Percentiles rank a stretch among this genome's conserved stretches.
phyloP scores from a whole-genome alignment of 2,329 filamentous ascomycete species.

The Phialemoniopsis sp. region DNA sequence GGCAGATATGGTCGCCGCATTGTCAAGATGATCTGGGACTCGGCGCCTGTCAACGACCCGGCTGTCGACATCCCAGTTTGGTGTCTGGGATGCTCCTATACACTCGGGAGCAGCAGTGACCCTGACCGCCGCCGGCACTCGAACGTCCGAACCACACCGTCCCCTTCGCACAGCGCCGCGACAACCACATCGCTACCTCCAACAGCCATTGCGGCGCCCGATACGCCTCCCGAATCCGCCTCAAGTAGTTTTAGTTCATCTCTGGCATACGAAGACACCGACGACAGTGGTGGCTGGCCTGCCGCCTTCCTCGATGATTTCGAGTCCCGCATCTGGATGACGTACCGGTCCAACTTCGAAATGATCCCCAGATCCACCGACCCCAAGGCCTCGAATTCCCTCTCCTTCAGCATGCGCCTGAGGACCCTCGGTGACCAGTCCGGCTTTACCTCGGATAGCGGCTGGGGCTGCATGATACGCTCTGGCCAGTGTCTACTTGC shows the following conservation, averaged over 20 bases:
- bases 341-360: conserved; percentile 84
- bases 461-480: conserved; percentile 98
- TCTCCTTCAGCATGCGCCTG: conserved; percentile 82
- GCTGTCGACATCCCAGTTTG: conserved; percentile 68
- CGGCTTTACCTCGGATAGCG: conserved; percentile 88
- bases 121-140: no score
- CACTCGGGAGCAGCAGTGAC: conserved; percentile 18
- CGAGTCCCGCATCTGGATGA: conserved; percentile 92
- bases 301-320: conserved; percentile 84
- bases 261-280: conserved; percentile 36
- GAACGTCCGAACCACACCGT: conserved; percentile 1
- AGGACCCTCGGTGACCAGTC: conserved; percentile 73
- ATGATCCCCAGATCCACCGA: conserved; percentile 76
- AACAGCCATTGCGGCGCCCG: conserved; percentile 21
- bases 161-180: conserved; percentile 2
- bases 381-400: conserved; percentile 62
- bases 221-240: conserved; percentile 43
- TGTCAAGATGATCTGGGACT: conserved; percentile 90
- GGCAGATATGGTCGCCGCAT: conserved; percentile 73
- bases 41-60: conserved; percentile 77
- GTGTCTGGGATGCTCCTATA: conserved; percentile 65
- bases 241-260: conserved; percentile 49
- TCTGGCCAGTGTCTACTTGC: conserved; percentile 91
- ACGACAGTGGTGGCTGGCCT: conserved; percentile 67
- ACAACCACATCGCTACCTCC: conserved; percentile 7